phyloP scores from a whole-genome alignment of 2,329 filamentous ascomycete species.

The Pseudofabraea citricarpa region DNA sequence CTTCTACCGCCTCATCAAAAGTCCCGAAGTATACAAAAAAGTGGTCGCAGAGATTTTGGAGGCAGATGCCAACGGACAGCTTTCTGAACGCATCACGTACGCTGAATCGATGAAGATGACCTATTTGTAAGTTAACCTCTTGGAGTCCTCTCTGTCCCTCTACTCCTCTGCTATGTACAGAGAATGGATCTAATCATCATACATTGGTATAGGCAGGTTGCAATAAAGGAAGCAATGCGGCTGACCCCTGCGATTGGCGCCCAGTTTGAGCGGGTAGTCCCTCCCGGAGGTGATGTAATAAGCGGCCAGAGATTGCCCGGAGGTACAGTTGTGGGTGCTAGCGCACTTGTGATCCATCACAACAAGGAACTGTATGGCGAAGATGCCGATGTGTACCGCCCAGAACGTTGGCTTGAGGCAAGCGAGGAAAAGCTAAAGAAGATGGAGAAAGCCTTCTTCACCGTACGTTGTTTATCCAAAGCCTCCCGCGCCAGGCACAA shows the following conservation, averaged over 20 bases:
- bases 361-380: conserved; percentile 29
- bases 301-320: conserved; percentile 5
- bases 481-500: no score
- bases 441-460: no score
- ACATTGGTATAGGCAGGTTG: no score
- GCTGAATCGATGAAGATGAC: conserved; percentile 3
- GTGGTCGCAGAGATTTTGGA: conserved; percentile 9
- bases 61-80: conserved; percentile 1
- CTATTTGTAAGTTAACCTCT: conserved; percentile 10
- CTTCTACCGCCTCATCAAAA: conserved; percentile 13
- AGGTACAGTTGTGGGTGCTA: conserved; percentile 3
- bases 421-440: conserved; percentile 19
- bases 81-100: conserved; percentile 5
- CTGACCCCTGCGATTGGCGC: conserved; percentile 29
- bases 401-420: conserved; percentile 42
- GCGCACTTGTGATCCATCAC: conserved; percentile 30
- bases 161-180: no score
- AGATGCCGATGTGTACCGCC: conserved; percentile 36
- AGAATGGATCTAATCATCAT: no score
- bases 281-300: conserved; percentile 4
- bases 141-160: no score
- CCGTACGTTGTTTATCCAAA: no score
- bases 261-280: conserved; percentile 10
- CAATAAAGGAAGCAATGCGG: conserved; percentile 43
- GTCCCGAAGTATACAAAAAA: conserved; percentile 3